Evolutionary conservation across 768 basidiomycete genomes (phyloP), one percentile per base, ranked within the genome.

Genomic region (Naematelia aurantialba): DNA sequence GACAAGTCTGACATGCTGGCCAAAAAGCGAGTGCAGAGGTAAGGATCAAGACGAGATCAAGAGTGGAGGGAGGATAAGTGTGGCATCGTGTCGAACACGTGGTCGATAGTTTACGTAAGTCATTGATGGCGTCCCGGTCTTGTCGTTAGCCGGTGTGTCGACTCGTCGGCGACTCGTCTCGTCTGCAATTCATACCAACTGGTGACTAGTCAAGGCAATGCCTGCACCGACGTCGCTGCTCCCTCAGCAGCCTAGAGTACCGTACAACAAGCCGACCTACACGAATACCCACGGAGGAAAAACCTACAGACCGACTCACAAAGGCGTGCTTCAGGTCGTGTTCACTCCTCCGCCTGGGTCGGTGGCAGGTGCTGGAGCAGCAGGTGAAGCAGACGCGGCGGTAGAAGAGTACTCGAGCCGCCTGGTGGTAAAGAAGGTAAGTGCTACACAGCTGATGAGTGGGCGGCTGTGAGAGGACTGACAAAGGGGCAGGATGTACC

Each of bases 251-350:
- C 61, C 73, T 0, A 51, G 61, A 5, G 44, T 26, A 25, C 26
- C 47, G 12, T 77, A 69, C 57, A 62, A 51, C 24, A 77, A 77
- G 50, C 76, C 76, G 5, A 74, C 73, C 0, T 62, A 63, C 1
- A 44, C 56, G 8, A 70, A 67, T 53, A 73, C 72, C 4, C 60
- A 67, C 14, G 61, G 60, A 13, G 74, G 72, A 10, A 70, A 70
- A 56, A 67, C 65, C 4, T 77, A 77, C 56, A 55, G 39, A 21
- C 70, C 74, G 14, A 77, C 76, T 13, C 76, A 77, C 61, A 59
- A 68, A 0, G 70, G 65, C 0, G 47, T 75, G 50, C 67, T 77
- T 62, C 56, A 57, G 52, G 74, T 77, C 44, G 70, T 67, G 44
- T 68, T 73, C 53, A 30, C 24, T 58, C 22, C 60, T 26, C 60